These are phyloP conservation scores for Yamadazyma trypodendri DNA, from an alignment of 1,139 yeast genomes.

Conservation along the genomic window DNA sequence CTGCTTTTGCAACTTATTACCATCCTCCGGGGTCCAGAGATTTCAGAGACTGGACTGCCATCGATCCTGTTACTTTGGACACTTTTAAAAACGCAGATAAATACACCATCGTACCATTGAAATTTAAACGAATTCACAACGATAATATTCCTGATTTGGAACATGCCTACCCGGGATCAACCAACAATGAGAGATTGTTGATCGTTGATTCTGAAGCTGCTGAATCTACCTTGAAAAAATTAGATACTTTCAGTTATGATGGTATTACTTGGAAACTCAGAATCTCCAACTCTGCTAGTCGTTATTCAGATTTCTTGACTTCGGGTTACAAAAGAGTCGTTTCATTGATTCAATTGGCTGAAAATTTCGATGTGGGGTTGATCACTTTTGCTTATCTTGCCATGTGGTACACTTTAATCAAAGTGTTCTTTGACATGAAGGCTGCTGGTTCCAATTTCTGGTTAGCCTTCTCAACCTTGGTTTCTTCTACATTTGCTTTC, in stretches of 20 bases:
- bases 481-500: conserved; percentile 84
- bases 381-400: conserved; percentile 83
- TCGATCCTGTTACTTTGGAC: conserved; percentile 27
- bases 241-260: conserved; percentile 32
- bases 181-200: conserved; percentile 39
- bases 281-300: conserved; percentile 61
- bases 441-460: conserved; percentile 82
- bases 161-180: conserved; percentile 30
- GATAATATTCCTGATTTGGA: conserved; percentile 31
- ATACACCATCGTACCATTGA: conserved; percentile 53
- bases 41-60: conserved; percentile 44
- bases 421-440: conserved; percentile 80
- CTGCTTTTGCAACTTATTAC: conserved; percentile 30
- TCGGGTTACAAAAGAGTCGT: conserved; percentile 45
- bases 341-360: conserved; percentile 70
- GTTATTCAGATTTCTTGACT: conserved; percentile 61
- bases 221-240: conserved; percentile 30
- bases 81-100: conserved; percentile 43
- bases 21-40: conserved; percentile 43
- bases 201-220: conserved; percentile 40
- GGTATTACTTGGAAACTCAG: conserved; percentile 65
- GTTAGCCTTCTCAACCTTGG: conserved; percentile 80
- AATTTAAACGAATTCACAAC: conserved; percentile 46
- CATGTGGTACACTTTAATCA: conserved; percentile 83
- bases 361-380: conserved; percentile 79